Evolutionary conservation across 2,329 filamentous ascomycete species (phyloP).

Genomic region (Neonectria hederae): DNA sequence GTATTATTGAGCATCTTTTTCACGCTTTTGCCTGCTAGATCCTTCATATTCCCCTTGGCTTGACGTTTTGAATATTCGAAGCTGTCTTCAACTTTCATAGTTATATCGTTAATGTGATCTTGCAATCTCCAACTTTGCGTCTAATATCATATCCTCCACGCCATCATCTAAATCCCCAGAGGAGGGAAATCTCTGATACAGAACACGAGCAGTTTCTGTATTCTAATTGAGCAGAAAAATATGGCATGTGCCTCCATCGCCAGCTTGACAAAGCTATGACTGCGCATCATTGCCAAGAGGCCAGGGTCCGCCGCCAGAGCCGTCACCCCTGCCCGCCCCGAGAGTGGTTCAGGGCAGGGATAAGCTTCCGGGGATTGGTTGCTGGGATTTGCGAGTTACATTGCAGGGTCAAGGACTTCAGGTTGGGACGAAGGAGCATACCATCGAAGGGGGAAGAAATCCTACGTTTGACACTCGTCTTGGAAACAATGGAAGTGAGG

Average conservation of each 20-base stretch:
- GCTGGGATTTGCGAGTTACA: background rate
- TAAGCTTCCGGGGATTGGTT: constrained; percentile 3
- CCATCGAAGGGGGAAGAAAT: background rate
- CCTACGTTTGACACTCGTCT: background rate
- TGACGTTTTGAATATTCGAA: too few species aligned
- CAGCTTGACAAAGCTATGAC: background rate
- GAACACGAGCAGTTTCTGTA: background rate
- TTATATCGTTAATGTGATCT: too few species aligned
- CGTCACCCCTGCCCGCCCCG: background rate
- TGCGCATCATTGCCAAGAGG: background rate
- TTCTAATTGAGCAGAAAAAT: background rate
- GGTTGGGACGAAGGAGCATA: background rate
- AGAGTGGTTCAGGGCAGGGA: background rate
- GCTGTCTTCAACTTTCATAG: too few species aligned
- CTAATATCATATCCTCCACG: too few species aligned
- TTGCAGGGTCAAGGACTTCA: background rate
- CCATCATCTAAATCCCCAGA: too few species aligned
- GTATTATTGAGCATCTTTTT: too few species aligned
- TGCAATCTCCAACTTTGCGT: too few species aligned
- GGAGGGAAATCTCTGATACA: background rate
- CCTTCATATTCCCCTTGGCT: too few species aligned
- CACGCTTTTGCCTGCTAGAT: too few species aligned
- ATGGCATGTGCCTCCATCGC: background rate
- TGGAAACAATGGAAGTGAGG: background rate
- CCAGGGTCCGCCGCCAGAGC: background rate